Evolutionary conservation across 805 yeast genomes (phyloP), one percentile per base, ranked within the genome.

Genomic region (Yarrowia sp.): DNA sequence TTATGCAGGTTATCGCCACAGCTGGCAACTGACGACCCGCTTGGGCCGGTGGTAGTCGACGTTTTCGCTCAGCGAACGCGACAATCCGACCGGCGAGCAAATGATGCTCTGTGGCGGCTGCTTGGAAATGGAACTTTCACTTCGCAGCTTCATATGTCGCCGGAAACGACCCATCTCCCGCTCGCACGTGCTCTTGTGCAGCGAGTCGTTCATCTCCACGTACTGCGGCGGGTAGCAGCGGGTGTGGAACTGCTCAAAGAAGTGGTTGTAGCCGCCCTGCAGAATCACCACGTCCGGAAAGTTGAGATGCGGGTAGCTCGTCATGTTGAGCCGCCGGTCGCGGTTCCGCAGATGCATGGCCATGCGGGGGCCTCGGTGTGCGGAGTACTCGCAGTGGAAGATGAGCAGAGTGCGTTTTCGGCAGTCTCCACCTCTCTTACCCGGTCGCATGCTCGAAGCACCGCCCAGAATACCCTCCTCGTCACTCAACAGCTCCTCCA

Each of bases 311-410:
- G 99, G 99, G 75, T 95, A 95, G 67, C 82, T 80, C 65, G 87
- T 85, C 67, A 84, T 80, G 74, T 92, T 92, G 62, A 85, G 70
- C 43, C 83, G 82, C 68, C 99, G 83, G 77, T 95, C 99, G 70
- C 89, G 83, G 66, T 87, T 87, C 67, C 99, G 80, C 65, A 95
- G 80, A 74, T 91, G 92, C 64, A 86, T 80, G 0, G 98, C 98
- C 88, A 95, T 85, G 55, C 88, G 78, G 4, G 99, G 99, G n/a
- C 98, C 97, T 66, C 99, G 81, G 73, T 88, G 90, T 6, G 96
- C 85, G 42, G 96, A 88, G 74, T 91, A 93, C 76, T 95, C 99
- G 77, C 99, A 95, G 76, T 95, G 98, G 79, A 95, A 93, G 10
- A 95, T 81, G 7, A 93, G 74, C 65, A 95, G 77, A 18, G 79